Base-by-base conservation (phyloP, 1,284 basidiomycete genomes). In the Cutaneotrichosporon sp. region DNA sequence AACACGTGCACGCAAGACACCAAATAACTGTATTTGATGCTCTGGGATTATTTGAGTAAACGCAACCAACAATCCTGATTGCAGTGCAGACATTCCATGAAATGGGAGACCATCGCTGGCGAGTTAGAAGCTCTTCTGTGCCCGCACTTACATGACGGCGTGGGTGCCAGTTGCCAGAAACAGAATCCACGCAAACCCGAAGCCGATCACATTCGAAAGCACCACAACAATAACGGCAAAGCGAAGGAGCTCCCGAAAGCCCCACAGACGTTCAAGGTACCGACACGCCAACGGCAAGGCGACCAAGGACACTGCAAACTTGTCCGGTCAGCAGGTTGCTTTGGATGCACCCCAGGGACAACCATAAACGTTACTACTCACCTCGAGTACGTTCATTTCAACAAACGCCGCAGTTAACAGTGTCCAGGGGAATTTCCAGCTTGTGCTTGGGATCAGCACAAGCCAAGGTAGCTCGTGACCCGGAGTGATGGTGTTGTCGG, bases 1-100 rank as follows among this genome's bases (percentile, higher is more conserved):
- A 62, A 97, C 92, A 46, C 90, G 83, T 44, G 87, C 80, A 70
- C 86, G 91, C 63, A 96, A 69, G 33, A 89, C 77, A 36, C 92
- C 90, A 60, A 97, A 80, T 14, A 97, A 68, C 70, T 97, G 94
- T 7, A 98, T 85, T 73, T 97, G 93, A 66, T 98, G 92, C 72
- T 98, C 94, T 22, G 96, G 94, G 62, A 97, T 97, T 52, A 96
- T 77, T 72, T 98, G 94, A 2, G 92, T 97, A 75, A 97, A 96
- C 10, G 92, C 94, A 50, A 98, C 94, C 36, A 98, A 80, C 60
- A 94, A 81, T 4, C 84, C 88, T 45, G 85, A 85, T 67, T 96
- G 90, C n/a, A 98, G 78, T 2, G 90, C 88, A 79, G 89, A 88
- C 72, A 93, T 84, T 22, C 94, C 94, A 67, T 90, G 90, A 72